These are phyloP conservation scores for Leptographium wingfieldii DNA, from an alignment of 2,329 filamentous ascomycete species.

Conservation along the genomic window DNA sequence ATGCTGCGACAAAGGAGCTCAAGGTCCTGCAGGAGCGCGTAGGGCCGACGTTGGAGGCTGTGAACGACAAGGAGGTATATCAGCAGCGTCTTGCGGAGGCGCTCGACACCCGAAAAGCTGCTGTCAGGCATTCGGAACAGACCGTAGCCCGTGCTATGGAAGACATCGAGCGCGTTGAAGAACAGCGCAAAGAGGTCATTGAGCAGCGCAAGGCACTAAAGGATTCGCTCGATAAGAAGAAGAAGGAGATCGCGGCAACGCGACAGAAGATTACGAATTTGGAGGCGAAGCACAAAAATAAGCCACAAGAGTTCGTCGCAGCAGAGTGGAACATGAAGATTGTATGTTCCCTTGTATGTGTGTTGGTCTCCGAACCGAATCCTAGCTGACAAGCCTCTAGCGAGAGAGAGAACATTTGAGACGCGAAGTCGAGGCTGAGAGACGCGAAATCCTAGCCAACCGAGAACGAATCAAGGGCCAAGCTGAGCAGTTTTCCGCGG, in stretches of 20 bases:
- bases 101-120: constrained; percentile 39
- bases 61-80: constrained; percentile 61
- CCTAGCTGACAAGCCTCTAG: constrained; percentile 21
- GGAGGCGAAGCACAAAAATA: constrained; percentile 49
- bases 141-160: constrained; percentile 31
- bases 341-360: constrained; percentile 30
- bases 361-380: constrained; percentile 12
- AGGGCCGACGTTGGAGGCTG: constrained; percentile 56
- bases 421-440: constrained; percentile 36
- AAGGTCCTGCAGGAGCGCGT: constrained; percentile 42
- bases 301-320: constrained; percentile 54
- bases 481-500: background rate
- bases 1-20: constrained; percentile 43
- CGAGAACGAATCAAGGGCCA: constrained; percentile 5
- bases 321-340: constrained; percentile 60
- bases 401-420: constrained; percentile 46
- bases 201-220: constrained; percentile 39
- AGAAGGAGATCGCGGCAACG: constrained; percentile 35
- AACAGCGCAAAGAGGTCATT: constrained; percentile 32
- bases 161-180: constrained; percentile 26
- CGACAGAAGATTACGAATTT: constrained; percentile 47
- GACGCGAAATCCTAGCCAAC: constrained; percentile 20
- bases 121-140: constrained; percentile 41
- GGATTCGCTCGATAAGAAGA: constrained; percentile 35
- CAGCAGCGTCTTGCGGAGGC: constrained; percentile 40